Percentiles rank a stretch among this genome's conserved stretches.
These are phyloP conservation scores for Geotrichum macrosporum DNA, from an alignment of 1,139 yeast species.

Conservation along the genomic window DNA sequence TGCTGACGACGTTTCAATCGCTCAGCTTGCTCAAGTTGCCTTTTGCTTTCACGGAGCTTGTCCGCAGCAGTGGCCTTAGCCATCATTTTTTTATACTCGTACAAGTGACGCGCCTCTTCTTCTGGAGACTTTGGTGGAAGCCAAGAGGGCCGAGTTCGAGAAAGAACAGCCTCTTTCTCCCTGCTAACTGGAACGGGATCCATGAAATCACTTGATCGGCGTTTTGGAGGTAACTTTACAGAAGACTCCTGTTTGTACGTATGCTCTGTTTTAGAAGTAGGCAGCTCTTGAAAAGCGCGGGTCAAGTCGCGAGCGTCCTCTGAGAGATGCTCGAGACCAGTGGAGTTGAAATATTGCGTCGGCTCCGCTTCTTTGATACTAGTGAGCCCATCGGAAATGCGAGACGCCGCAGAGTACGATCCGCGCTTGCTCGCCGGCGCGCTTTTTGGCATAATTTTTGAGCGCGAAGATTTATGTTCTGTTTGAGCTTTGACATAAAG, in stretches of 20 bases:
- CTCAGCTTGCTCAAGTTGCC: conserved; percentile 32
- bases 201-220: conserved; percentile 19
- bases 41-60: conserved; percentile 28
- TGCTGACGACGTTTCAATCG: conserved; percentile 33
- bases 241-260: conserved; percentile 6
- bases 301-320: conserved; percentile 51
- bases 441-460: no score
- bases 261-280: conserved; percentile 20
- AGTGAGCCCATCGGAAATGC: conserved; percentile 14
- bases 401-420: conserved; percentile 11
- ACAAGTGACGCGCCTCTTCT: conserved; percentile 54
- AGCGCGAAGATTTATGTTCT: conserved; percentile 12
- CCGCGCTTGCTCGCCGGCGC: conserved; percentile 11
- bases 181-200: conserved; percentile 27
- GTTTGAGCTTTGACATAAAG: conserved; percentile 36
- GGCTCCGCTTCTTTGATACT: conserved; percentile 30
- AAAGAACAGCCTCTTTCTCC: conserved; percentile 34
- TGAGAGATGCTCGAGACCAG: conserved; percentile 32
- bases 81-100: conserved; percentile 51
- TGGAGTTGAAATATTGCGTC: conserved; percentile 21
- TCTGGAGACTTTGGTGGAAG: conserved; percentile 59
- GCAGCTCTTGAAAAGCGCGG: conserved; percentile 36
- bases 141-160: conserved; percentile 60
- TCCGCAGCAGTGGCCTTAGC: conserved; percentile 42
- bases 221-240: conserved; percentile 17